These are phyloP conservation scores for Talaromyces amestolkiae DNA, from an alignment of 2,329 filamentous ascomycete genomes.

Conservation along the genomic window DNA sequence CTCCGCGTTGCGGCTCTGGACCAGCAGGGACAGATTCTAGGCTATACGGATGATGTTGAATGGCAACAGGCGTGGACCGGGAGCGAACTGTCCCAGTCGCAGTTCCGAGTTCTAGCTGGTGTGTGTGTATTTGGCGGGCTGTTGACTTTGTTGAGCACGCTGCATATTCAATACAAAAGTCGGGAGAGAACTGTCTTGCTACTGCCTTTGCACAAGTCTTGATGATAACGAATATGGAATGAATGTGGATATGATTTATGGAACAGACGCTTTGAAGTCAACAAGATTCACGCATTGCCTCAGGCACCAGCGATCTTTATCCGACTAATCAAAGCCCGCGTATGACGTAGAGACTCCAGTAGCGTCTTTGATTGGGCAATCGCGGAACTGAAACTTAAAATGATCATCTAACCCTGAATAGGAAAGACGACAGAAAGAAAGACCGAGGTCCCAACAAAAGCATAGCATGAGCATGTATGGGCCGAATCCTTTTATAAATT, in stretches of 20 bases:
- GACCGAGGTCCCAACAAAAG: not conserved
- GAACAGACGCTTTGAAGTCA: too few relatives aligned
- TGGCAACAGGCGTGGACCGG: constrained; percentile 10
- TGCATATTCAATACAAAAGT: constrained; percentile 5
- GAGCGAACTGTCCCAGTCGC: constrained; percentile 8
- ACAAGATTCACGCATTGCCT: not conserved
- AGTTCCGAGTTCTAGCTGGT: constrained; percentile 4
- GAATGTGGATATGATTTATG: not conserved
- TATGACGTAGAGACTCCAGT: not conserved
- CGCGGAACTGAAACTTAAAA: too few relatives aligned
- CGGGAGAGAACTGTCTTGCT: not conserved
- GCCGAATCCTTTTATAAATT: not conserved
- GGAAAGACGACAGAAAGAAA: not conserved
- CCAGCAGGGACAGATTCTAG: constrained; percentile 6
- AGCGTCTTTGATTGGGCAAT: not conserved
- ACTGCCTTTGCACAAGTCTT: constrained; percentile 4
- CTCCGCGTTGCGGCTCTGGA: constrained; percentile 27
- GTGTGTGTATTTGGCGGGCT: constrained; percentile 12
- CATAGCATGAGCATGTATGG: not conserved
- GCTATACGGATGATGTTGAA: constrained; percentile 4
- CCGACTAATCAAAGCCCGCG: not conserved
- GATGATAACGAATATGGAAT: not conserved
- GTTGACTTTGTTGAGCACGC: constrained; percentile 7
- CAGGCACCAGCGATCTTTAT: not conserved
- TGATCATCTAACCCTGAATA: not conserved